Percentiles rank a stretch among this genome's conserved stretches.
Evolutionary conservation across 2,329 filamentous ascomycete genomes (phyloP).

Genomic region (Aspergillus awamori): DNA sequence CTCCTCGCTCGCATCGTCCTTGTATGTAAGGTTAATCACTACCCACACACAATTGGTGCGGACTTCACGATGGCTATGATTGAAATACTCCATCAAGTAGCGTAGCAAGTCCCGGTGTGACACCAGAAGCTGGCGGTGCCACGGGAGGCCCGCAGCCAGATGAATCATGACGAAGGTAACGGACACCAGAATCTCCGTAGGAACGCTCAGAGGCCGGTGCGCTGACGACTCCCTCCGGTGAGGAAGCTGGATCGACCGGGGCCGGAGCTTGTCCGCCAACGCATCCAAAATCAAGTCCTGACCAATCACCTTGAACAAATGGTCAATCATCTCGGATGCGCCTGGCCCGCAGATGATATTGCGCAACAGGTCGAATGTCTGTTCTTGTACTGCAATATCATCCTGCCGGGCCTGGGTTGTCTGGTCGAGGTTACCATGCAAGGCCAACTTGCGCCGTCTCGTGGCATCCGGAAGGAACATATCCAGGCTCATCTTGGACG

Average conservation of each 20-base stretch:
- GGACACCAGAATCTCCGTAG: constrained; percentile 70
- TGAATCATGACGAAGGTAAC: constrained; percentile 85
- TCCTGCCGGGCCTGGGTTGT: constrained; percentile 71
- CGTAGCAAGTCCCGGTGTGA: constrained; percentile 75
- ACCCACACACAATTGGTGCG: constrained; percentile 80
- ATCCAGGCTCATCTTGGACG: constrained; percentile 44
- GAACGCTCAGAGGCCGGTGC: constrained; percentile 36
- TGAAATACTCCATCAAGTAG: constrained; percentile 72
- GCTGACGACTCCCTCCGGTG: constrained; percentile 36
- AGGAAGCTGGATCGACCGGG: constrained; percentile 42
- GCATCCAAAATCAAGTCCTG: constrained; percentile 79
- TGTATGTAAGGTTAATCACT: constrained; percentile 81
- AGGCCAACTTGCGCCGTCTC: constrained; percentile 44
- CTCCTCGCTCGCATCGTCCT: constrained; percentile 72
- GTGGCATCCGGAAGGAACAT: constrained; percentile 44
- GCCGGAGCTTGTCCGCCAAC: constrained; percentile 74
- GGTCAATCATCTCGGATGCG: constrained; percentile 75
- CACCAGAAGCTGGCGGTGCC: constrained; percentile 76
- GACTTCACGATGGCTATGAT: constrained; percentile 71
- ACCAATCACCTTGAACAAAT: constrained; percentile 74
- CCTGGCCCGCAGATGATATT: constrained; percentile 77
- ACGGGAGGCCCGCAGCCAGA: constrained; percentile 77
- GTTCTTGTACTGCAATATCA: constrained; percentile 84
- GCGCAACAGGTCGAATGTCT: constrained; percentile 83
- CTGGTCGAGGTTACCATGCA: constrained; percentile 70